A percentile compares a stretch with the other conserved stretches of the same genome.
These are phyloP conservation scores for Lentinula lateritia DNA, from an alignment of 768 basidiomycete genomes.

Conservation along the genomic window DNA sequence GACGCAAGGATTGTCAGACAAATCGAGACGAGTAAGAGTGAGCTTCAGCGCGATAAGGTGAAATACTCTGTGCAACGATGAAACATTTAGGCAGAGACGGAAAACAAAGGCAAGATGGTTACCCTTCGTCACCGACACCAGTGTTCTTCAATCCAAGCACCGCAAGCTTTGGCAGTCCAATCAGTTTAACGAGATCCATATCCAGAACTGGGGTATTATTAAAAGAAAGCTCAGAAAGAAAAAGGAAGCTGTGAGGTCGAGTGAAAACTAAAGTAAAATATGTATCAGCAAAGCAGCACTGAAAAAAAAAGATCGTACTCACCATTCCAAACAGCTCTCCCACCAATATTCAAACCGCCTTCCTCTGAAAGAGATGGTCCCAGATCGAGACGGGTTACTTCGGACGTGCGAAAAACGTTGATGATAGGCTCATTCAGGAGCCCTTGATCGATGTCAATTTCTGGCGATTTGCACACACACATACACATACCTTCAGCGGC, in stretches of 20 bases:
- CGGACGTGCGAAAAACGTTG: constrained; percentile 38
- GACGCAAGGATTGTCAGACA: constrained; percentile 48
- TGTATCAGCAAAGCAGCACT: neutral
- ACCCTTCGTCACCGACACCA: constrained; percentile 61
- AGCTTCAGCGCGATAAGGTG: constrained; percentile 51
- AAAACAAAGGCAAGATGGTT: constrained; percentile 12
- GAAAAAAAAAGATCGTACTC: constrained; percentile 7
- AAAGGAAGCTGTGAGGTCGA: constrained; percentile 45
- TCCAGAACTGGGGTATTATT: constrained; percentile 38
- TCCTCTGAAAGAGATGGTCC: constrained; percentile 40
- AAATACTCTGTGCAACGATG: constrained; percentile 39
- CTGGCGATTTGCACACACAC: constrained; percentile 16
- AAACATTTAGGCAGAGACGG: neutral
- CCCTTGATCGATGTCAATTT: constrained; percentile 26
- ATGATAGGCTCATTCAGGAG: constrained; percentile 42
- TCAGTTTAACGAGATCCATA: constrained; percentile 44
- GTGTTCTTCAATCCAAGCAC: constrained; percentile 45
- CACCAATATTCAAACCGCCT: constrained; percentile 45
- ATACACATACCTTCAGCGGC: constrained; percentile 19
- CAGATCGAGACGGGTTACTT: constrained; percentile 38
- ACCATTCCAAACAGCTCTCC: constrained; percentile 40
- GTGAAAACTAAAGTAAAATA: constrained; percentile 35
- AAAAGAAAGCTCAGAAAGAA: constrained; percentile 46
- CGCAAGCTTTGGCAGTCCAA: constrained; percentile 46
- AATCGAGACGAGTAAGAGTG: constrained; percentile 45